Conservation (phyloP, 495 filamentous ascomycete species). For the Aspergillus kassunensis region DNA sequence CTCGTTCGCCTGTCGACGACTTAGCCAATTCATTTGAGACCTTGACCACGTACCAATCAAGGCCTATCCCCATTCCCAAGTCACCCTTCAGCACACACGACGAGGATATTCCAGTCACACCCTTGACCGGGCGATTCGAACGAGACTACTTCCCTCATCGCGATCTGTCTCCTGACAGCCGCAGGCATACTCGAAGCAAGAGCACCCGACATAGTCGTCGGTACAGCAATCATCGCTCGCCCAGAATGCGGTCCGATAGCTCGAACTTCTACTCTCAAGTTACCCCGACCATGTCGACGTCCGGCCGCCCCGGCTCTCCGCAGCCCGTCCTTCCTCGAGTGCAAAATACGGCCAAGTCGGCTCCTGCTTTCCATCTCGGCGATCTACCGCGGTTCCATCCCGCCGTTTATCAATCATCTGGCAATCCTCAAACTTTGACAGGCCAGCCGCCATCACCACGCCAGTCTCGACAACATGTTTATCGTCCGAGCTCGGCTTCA, state of each 20-base stretch:
- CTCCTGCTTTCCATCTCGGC: conserved; percentile 37
- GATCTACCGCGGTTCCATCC: conserved; percentile 48
- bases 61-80: conserved; percentile 41
- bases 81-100: conserved; percentile 24
- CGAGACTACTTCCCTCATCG: conserved; percentile 37
- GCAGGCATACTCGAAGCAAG: conserved; percentile 11
- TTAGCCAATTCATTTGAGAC: conserved; percentile 25
- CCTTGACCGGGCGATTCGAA: conserved; percentile 43
- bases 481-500: conserved; percentile 33
- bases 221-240: conserved; percentile 21
- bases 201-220: conserved; percentile 14
- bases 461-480: conserved; percentile 30
- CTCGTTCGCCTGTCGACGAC: conserved; percentile 17
- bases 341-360: conserved; percentile 29
- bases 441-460: conserved; percentile 29
- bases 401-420: conserved; percentile 39
- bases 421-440: conserved; percentile 17
- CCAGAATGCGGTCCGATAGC: conserved; percentile 38
- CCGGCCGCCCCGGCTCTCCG: conserved; percentile 32
- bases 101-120: conserved; percentile 40
- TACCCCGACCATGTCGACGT: conserved; percentile 36
- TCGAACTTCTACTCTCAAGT: conserved; percentile 37
- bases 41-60: conserved; percentile 27
- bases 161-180: conserved; percentile 24
- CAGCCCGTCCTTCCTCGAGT: conserved; percentile 27